Evolutionary conservation across 768 basidiomycete genomes (phyloP).

Genomic region (Amanita molliuscula): DNA sequence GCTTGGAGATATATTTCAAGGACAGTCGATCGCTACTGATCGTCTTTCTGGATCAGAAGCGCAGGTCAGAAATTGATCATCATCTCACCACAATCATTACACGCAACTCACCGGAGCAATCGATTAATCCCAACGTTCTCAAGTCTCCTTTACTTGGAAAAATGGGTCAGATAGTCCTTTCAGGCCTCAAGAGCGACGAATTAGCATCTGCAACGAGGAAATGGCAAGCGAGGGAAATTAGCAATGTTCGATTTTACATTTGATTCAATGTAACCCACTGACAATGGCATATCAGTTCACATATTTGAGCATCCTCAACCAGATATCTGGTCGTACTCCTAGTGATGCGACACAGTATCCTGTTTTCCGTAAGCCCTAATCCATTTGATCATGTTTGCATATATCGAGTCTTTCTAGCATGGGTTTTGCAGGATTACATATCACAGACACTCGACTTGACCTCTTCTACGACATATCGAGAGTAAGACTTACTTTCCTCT

Average conservation of each 20-base stretch:
- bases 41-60: slow-evolving; percentile 65
- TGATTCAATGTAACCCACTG: not conserved
- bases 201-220: slow-evolving; percentile 62
- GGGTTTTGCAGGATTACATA: slow-evolving; percentile 81
- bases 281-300: slow-evolving; percentile 48
- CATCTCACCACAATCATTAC: slow-evolving; percentile 38
- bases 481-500: slow-evolving; percentile 35
- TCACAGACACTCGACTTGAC: slow-evolving; percentile 60
- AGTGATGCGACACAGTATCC: slow-evolving; percentile 95
- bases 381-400: not conserved
- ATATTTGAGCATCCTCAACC: slow-evolving; percentile 83
- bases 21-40: slow-evolving; percentile 83
- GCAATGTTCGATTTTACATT: slow-evolving; percentile 50
- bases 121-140: slow-evolving; percentile 38
- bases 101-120: slow-evolving; percentile 27
- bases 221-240: slow-evolving; percentile 88
- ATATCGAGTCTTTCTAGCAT: slow-evolving; percentile 40
- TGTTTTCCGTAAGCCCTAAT: slow-evolving; percentile 57
- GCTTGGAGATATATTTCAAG: slow-evolving; percentile 87
- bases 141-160: slow-evolving; percentile 47
- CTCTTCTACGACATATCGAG: slow-evolving; percentile 53
- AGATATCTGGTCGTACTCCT: slow-evolving; percentile 86
- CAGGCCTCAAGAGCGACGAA: slow-evolving; percentile 47
- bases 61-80: slow-evolving; percentile 49
- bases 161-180: slow-evolving; percentile 39